Conservation (phyloP, 73 alveolate genomes). For the Vitrella brassicaformis region DNA sequence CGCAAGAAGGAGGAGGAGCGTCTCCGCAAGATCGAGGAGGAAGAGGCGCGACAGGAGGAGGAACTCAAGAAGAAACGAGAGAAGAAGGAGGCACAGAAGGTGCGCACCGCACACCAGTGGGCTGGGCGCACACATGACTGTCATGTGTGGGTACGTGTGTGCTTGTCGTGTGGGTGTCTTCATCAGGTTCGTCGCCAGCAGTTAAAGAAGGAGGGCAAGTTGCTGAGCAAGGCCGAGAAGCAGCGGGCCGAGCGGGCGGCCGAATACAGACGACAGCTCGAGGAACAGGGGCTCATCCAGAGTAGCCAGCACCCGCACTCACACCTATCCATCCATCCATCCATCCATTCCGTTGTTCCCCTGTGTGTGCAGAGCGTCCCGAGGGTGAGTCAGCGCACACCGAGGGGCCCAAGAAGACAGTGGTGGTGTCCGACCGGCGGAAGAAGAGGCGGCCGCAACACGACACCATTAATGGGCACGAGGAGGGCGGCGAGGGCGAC, state of each 20-base stretch:
- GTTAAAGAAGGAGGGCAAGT: slow-evolving; percentile 5
- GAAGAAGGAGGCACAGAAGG: slow-evolving; percentile 30
- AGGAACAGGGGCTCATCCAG: slow-evolving; percentile 29
- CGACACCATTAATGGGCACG: neutral
- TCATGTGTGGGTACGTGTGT: neutral
- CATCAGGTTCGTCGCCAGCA: neutral
- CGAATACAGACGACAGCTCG: slow-evolving; percentile 35
- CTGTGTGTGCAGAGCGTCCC: neutral
- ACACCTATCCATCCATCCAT: neutral
- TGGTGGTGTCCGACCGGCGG: neutral
- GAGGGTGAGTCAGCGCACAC: slow-evolving; percentile 6
- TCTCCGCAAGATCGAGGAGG: slow-evolving; percentile 38
- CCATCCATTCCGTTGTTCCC: neutral
- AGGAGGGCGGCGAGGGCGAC: neutral
- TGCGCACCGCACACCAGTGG: slow-evolving; percentile 8
- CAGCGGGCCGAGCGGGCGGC: slow-evolving; percentile 40
- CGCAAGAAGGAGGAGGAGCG: slow-evolving; percentile 41
- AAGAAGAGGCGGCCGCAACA: neutral
- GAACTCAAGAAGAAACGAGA: slow-evolving; percentile 31
- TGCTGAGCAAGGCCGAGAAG: slow-evolving; percentile 46
- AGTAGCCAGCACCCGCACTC: slow-evolving; percentile 31
- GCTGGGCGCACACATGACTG: slow-evolving; percentile 6
- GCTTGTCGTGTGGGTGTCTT: neutral
- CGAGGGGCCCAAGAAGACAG: slow-evolving; percentile 1
- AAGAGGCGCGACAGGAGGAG: slow-evolving; percentile 25